Evolutionary conservation across 1,284 basidiomycete genomes (phyloP), one percentile per base, ranked within the genome.

Genomic region (Coriolopsis trogii): DNA sequence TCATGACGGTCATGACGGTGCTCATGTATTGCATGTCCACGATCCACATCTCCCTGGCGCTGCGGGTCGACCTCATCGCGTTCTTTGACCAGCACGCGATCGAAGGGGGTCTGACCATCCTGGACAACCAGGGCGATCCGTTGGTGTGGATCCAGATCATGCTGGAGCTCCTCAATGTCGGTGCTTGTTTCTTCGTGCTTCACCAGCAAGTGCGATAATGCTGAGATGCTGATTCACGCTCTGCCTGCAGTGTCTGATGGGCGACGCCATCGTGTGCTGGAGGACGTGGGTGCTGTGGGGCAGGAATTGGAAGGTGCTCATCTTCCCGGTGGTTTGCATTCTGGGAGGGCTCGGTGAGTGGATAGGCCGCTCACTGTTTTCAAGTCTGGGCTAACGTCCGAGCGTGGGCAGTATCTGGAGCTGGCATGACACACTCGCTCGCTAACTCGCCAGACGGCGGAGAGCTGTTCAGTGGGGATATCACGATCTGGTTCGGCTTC

Each of bases 11-110:
- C 5, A 20, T 49, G 9, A 49, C 46, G 6, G 24, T 49, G 30
- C n/a, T 49, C 21, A 49, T 49, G 46, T 49, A 49, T 28, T 20
- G 39, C 20, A 41, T 49, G 13, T 33, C 39, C 18, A 49, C 46
- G 10, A 39, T 28, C 8, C 46, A 49, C 20, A 37, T 34, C 9
- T 29, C 39, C 3, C 46, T 49, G 6, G 23, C 23, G 24, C 9
- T 49, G n/a, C 38, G 46, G 10, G 30, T 18, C 4, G 23, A 41
- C 39, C 15, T 49, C n/a, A 41, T 49, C 23, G 46, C 46, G 7
- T 49, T 49, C 39, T 49, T 49, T 26, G 39, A 41, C 3, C 46
- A 49, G 20, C 46, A 49, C 21, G 46, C 38, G 6, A 31, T 16
- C 3, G 46, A 49, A 10, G 45, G 45, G 4, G 25, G 30, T 18